Percentiles rank a stretch among this genome's conserved stretches.
phyloP scores from a whole-genome alignment of 345 rosid species.

The Limnanthes douglasii region DNA sequence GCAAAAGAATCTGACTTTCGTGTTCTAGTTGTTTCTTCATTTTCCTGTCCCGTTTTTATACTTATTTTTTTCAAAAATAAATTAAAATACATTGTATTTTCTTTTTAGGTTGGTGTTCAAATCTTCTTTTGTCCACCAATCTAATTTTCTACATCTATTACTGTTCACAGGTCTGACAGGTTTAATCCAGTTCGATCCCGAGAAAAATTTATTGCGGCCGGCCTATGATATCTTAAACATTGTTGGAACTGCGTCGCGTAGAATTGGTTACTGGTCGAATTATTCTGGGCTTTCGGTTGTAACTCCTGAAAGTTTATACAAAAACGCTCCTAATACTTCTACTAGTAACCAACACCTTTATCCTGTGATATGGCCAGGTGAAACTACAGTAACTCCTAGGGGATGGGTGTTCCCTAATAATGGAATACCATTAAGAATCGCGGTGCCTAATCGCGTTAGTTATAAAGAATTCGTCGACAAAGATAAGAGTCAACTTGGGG shows the following conservation, averaged over 20 bases:
- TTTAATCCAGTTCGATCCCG: constrained; percentile 35
- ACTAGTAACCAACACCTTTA: constrained; percentile 33
- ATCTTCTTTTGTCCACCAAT: too few species aligned
- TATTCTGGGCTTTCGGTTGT: constrained; percentile 50
- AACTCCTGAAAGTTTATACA: constrained; percentile 46
- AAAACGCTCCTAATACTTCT: constrained; percentile 36
- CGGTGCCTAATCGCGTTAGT: constrained; percentile 64
- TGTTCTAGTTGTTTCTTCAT: too few species aligned
- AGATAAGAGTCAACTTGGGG: constrained; percentile 56
- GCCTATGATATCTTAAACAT: constrained; percentile 73
- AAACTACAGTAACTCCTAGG: constrained; percentile 30
- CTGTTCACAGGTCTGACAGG: constrained; percentile 72
- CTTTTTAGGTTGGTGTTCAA: too few species aligned
- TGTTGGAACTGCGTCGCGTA: constrained; percentile 36
- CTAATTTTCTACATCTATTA: too few species aligned
- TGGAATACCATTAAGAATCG: constrained; percentile 59
- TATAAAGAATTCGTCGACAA: constrained; percentile 35
- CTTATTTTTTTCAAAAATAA: too few species aligned
- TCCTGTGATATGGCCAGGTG: constrained; percentile 77
- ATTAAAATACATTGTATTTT: too few species aligned
- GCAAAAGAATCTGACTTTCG: too few species aligned
- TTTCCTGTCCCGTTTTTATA: too few species aligned
- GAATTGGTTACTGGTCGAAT: constrained; percentile 91
- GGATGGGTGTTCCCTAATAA: constrained; percentile 95
- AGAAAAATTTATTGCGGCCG: constrained; percentile 44